Conservation (phyloP, 768 basidiomycete genomes). For the Amanita subjunquillea region DNA sequence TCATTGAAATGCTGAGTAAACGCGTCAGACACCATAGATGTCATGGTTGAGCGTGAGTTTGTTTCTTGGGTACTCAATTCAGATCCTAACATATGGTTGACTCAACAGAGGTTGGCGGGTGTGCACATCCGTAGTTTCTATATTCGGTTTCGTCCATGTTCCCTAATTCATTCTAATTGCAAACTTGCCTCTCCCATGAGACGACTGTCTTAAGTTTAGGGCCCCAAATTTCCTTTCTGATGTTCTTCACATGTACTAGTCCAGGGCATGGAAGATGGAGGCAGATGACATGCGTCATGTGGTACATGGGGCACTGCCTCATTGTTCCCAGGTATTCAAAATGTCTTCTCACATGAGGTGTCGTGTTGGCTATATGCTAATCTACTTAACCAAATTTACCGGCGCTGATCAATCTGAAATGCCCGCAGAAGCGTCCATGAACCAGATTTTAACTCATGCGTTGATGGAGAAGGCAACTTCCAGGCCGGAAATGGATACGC, state of each 20-base stretch:
- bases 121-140: background rate
- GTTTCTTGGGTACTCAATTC: slow-evolving; percentile 7
- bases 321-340: background rate
- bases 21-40: slow-evolving; percentile 81
- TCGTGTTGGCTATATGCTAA: background rate
- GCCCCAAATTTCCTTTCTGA: background rate
- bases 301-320: background rate
- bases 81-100: slow-evolving; percentile 16
- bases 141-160: background rate
- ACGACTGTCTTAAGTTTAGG: background rate
- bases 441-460: background rate
- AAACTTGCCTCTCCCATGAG: background rate
- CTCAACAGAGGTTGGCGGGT: slow-evolving; percentile 5
- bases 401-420: background rate
- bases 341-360: background rate
- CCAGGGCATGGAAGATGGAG: background rate
- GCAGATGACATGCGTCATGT: slow-evolving; percentile 1
- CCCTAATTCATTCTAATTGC: background rate
- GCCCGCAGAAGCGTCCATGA: background rate
- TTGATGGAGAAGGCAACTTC: background rate
- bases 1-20: background rate
- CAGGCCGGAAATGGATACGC: slow-evolving; percentile 19
- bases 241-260: background rate
- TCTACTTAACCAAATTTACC: background rate
- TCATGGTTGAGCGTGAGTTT: slow-evolving; percentile 90